Base-by-base conservation (phyloP, 495 filamentous ascomycete genomes). In the Penicillium pancosmium region DNA sequence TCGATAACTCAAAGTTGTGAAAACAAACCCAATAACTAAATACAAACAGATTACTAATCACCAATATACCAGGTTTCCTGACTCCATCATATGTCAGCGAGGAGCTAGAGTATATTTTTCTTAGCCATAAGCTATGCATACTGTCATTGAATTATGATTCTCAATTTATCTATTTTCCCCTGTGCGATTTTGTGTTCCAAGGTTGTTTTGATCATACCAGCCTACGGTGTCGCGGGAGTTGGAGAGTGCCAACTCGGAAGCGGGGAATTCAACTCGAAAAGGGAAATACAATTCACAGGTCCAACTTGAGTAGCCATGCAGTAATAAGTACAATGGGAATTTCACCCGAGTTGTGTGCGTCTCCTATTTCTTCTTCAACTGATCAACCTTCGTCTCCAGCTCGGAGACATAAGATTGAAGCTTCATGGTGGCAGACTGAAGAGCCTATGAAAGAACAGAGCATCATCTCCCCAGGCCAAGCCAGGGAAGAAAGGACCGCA, bases 401-500 rank as follows among this genome's bases (percentile, higher is more conserved):
- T 84, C 84, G 52, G 81, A 81, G 50, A 97, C 85, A 67, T 97
- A 96, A 33, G 81, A 80, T 73, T 93, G 91, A 68, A 97, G 83
- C 69, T 90, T 86, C 64, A 92, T 86, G 40, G 95, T 92, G 52
- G 93, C 89, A 47, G 84, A 80, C 83, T 97, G 94, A 54, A 98
- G 81, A 62, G 89, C 85, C 94, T 98, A 66, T 63, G 52, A 40
- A 43, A 50, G 25, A 34, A 50, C 5, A 51, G 48, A 33, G 49
- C 31, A 23, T 27, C 35, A 52, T 53, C 23, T 44, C 43, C 59
- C 50, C 53, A 35, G 23, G 59, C 19, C 34, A 55, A 27, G 4
- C 44, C n/a, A 46, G 58, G 50, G 50, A 60, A 44, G 41, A 62
- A 54, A 44, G 33, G 34, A 47, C 38, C 7, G 38, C 52, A 54